Base-by-base conservation (phyloP, 768 basidiomycete genomes). In the Dioszegia aurantiaca region DNA sequence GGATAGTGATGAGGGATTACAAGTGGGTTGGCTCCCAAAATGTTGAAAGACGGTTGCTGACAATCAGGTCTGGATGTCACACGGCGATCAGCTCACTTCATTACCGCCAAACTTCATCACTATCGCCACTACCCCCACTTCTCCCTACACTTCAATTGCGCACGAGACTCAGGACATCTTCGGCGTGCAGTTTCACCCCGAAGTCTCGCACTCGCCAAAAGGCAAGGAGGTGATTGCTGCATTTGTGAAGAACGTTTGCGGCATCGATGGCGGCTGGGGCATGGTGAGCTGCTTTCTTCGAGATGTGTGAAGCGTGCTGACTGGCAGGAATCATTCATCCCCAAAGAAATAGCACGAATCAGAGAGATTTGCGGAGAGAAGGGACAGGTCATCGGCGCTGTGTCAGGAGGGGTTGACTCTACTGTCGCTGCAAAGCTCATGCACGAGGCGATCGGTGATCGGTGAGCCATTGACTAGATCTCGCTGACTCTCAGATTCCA, bases 401-500 rank as follows among this genome's bases (percentile, higher is more conserved):
- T 98, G 48, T 89, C 87, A 61, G 95, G 95, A 26, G 95, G 95
- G 47, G 95, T 99, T 46, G 95, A 98, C 75, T 94, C 91, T 64
- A 92, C 92, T 0, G 95, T 99, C 16, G 95, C 95, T 3, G 95
- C 95, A 41, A 98, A 97, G 78, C 82, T 99, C 60, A 99, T 99
- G 95, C 93, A 98, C 67, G 93, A 97, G 80, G 95, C 95, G 26
- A 98, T 99, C 68, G 95, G 95, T 27, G 91, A 97, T 76, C 83
- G 94, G 90, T 89, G 71, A 41, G 80, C 27, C 37, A 21, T 11
- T 17, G 21, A 39, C 12, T 33, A 1, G 14, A 41, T 47, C 46
- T 44, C 3, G 31, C 28, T n/a, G n/a, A n/a, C 14, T 48, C 8
- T 14, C 68, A 94, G 93, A 59, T 99, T 99, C 82, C 95, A 94